These are phyloP conservation scores for Fraxinus baroniana DNA, from an alignment of 305 asterid species.

Conservation along the genomic window DNA sequence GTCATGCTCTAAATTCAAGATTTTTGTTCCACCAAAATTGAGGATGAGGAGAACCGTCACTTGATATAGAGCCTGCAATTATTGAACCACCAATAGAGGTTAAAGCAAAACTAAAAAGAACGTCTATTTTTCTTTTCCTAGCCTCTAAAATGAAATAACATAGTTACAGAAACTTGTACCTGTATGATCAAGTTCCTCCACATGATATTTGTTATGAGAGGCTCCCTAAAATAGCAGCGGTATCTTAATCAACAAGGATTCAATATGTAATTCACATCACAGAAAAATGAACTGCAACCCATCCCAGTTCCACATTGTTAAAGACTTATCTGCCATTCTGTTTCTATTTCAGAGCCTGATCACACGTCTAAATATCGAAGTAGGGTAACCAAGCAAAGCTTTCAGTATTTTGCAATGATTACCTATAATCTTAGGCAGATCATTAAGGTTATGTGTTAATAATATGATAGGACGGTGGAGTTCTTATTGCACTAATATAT, in stretches of 20 bases:
- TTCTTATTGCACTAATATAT: neutral
- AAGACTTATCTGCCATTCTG: neutral
- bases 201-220: constrained; percentile 92
- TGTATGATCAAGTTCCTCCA: constrained; percentile 93
- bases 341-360: neutral
- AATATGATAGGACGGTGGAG: neutral
- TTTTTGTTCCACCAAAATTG: constrained; percentile 66
- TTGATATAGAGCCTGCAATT: constrained; percentile 85
- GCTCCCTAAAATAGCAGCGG: constrained; percentile 64
- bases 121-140: neutral
- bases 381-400: neutral
- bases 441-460: neutral
- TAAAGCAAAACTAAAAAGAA: constrained; percentile 9
- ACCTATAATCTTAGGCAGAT: neutral
- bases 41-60: constrained; percentile 79
- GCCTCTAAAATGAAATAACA: constrained; percentile 14
- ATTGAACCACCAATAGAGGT: constrained; percentile 21
- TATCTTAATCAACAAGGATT: constrained; percentile 17
- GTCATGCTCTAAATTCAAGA: constrained; percentile 60
- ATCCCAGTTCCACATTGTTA: neutral
- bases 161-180: constrained; percentile 37
- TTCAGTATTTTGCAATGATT: neutral
- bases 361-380: neutral
- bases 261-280: neutral
- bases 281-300: neutral